Evolutionary conservation across 2,329 filamentous ascomycete genomes (phyloP), one percentile per base, ranked within the genome.

Genomic region (Apiospora malaysiana): DNA sequence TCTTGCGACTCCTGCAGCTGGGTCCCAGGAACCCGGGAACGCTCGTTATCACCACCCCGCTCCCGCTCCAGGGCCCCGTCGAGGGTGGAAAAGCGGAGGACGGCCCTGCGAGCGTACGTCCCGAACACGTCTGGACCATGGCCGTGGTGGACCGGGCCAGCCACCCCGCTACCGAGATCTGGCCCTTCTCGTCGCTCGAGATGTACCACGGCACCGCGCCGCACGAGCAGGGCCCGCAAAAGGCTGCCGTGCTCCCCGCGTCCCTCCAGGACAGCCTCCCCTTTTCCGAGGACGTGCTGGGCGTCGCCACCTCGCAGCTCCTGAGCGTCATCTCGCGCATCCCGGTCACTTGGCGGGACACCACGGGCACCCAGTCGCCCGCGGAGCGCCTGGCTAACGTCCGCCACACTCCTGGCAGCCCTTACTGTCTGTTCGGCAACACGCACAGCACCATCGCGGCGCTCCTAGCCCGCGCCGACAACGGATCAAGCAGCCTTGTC

Each of bases 121-220:
- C 65, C 23, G 65, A 43, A 4, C 6, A 43, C 2, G 65, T 46
- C 40, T 69, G 49, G 46, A 43, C 68, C 49, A 63, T 69, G 68
- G n/a, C 27, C n/a, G 68, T 69, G 21, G 49, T 69, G 21, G 68
- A 69, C 49, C 45, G 68, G 2, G 21, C 46, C 23, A 59, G 21
- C 32, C 51, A 69, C 37, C 68, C 68, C 23, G 47, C 68, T 0
- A 69, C 68, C 9, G 68, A 69, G 49, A 63, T 69, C 37, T 69
- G 68, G 68, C 49, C 68, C 18, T 59, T 69, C n/a, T 69, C 46
- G 6, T 69, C 68, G 32, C 37, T 69, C 4, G 68, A 69, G 42
- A 46, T 68, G 32, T 69, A 59, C 49, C 68, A 69, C 49, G 46
- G 46, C 27, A 6, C 49, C 37, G 27, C 68, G 18, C 46, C 27